Conservation (phyloP, 108 stramenopile species). For the Skeletonema tropicum region DNA sequence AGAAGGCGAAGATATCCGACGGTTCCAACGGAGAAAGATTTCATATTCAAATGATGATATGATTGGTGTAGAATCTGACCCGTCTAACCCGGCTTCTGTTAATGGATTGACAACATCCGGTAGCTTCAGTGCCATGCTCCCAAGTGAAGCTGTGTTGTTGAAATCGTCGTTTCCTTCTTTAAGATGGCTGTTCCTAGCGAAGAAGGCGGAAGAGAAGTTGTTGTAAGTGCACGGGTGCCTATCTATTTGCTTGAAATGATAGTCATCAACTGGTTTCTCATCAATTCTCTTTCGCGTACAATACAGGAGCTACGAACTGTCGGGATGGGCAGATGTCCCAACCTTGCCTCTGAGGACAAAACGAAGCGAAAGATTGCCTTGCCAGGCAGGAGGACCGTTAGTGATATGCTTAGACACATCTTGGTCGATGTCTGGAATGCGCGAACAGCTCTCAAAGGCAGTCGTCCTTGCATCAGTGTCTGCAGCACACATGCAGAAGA, state of each 20-base stretch:
- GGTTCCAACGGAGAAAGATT: conserved; percentile 57
- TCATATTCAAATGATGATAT: conserved; percentile 48
- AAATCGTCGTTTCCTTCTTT: conserved; percentile 44
- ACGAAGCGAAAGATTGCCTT: conserved; percentile 50
- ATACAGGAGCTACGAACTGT: conserved; percentile 62
- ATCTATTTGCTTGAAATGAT: neutral
- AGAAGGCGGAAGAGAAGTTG: conserved; percentile 69
- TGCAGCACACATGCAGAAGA: conserved; percentile 62
- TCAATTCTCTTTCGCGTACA: neutral
- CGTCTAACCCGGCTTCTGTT: conserved; percentile 56
- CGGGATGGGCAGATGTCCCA: conserved; percentile 65
- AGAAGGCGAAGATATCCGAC: conserved; percentile 48
- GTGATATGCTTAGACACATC: conserved; percentile 84
- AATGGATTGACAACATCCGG: conserved; percentile 58
- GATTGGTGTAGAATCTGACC: conserved; percentile 66
- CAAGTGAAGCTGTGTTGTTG: conserved; percentile 73
- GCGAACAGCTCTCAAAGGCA: conserved; percentile 76
- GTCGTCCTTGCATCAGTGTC: conserved; percentile 72
- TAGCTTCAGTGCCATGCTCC: conserved; percentile 75
- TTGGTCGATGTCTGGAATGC: conserved; percentile 73
- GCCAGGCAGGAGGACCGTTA: conserved; percentile 70
- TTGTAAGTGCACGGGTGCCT: conserved; percentile 20
- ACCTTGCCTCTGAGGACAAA: conserved; percentile 49
- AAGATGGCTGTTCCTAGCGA: conserved; percentile 70
- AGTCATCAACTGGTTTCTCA: neutral